Evolutionary conservation across 2,329 filamentous ascomycete species (phyloP), one percentile per base, ranked within the genome.

Genomic region (Zasmidium citrigriseum): DNA sequence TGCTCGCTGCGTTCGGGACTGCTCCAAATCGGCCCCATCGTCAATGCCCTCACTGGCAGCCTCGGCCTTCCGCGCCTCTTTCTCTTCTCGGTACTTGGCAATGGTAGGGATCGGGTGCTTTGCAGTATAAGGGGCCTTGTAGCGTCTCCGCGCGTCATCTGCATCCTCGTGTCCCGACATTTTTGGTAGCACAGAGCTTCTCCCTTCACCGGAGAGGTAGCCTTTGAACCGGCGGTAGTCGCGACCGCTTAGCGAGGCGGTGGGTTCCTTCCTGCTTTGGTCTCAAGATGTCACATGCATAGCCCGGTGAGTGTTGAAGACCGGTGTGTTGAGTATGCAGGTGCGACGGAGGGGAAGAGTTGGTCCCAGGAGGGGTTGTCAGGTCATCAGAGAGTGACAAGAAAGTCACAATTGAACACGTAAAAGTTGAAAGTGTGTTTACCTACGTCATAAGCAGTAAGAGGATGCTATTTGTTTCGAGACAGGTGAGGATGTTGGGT

Each of bases 21-120:
- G 67, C 7, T 64, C 59, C 44, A 62, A 52, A 7, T 62, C 60
- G 11, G 61, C 60, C 22, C 47, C 58, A n/a, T 71, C 71, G 21
- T 61, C 63, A 14, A 67, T 55, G 70, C 69, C 24, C 72, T 63
- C 45, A 27, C 54, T 51, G 25, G 55, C 46, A 54, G 60, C 75
- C 45, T 74, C 68, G 9, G 60, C 64, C 50, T 68, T 57, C 22
- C 78, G 73, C 16, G 73, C 68, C 49, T 77, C 68, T 67, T 80
- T 78, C 65, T 80, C 78, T 59, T 80, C 71, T 27, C 75, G 74
- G 59, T 80, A 81, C 54, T 73, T 73, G 50, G 76, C 71, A 25
- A 81, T 74, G 5, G 78, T 81, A 2, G 79, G 79, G 34, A 81
- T 77, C 20, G 75, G 74, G 54, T 79, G 73, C 44, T 74, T 72